These are phyloP conservation scores for Leavenworthia alabamica DNA, from an alignment of 345 rosid species.

Conservation along the genomic window DNA sequence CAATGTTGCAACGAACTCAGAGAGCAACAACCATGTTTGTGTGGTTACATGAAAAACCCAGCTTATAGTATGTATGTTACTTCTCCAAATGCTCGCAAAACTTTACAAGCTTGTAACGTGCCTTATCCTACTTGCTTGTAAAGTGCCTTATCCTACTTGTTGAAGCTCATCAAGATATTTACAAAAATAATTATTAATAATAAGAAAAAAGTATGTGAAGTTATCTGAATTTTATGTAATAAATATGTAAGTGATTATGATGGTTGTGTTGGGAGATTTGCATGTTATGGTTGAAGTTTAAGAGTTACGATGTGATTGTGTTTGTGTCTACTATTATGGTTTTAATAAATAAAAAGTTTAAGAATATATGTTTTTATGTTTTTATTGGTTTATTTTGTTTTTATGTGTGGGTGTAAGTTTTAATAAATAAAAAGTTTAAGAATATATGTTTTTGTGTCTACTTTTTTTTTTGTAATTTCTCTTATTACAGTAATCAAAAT, in stretches of 20 bases:
- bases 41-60: conserved; percentile 28
- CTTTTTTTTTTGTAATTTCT: too few relatives aligned
- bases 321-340: neutral
- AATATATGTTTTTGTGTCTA: too few relatives aligned
- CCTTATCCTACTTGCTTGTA: conserved; percentile 4
- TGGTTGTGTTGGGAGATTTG: neutral
- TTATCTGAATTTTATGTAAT: neutral
- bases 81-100: conserved; percentile 30
- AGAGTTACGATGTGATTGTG: neutral
- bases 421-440: too few relatives aligned
- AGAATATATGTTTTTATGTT: neutral
- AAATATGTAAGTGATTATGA: neutral
- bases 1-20: conserved; percentile 24
- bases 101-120: neutral
- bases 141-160: neutral
- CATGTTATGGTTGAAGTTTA: neutral
- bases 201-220: neutral
- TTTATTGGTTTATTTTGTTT: too few relatives aligned
- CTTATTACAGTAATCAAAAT: too few relatives aligned
- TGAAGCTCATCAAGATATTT: neutral
- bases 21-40: conserved; percentile 29
- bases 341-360: too few relatives aligned
- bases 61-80: neutral
- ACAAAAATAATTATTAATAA: neutral
- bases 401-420: too few relatives aligned